Base-by-base conservation (phyloP, 495 filamentous ascomycete species). In the Tuber melanosporum region DNA sequence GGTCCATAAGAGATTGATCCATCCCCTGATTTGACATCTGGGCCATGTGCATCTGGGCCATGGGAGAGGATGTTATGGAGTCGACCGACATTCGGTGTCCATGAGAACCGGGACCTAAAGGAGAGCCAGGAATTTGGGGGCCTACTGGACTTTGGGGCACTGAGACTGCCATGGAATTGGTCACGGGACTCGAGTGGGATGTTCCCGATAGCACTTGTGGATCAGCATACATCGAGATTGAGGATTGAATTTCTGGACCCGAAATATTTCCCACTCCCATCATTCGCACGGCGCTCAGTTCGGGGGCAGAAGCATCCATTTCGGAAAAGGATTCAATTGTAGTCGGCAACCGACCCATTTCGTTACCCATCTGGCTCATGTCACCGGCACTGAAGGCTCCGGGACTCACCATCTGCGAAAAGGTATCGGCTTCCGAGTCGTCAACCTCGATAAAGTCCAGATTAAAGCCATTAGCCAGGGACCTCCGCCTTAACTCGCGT, bases 391-490 rank as follows among this genome's bases (percentile, higher is more conserved):
- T 80, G 75, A 80, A 81, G n/a, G 75, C 26, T 36, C 77, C 78
- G 5, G 79, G 79, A 19, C 78, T 80, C 44, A 81, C 78, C 78
- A 81, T 81, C 32, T 75, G 74, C 47, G 81, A 82, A 71, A 82
- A 76, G 47, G 80, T 70, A 74, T 79, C 72, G 8, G 66, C 57
- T 73, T 83, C 81, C 74, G 80, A 74, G 45, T 78, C 76, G 39
- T 71, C 80, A 62, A 82, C 77, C 3, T 71, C 78, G 77, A 82
- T 76, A 71, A 78, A 83, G 71, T 78, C 80, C 69, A 83, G 73
- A 32, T 76, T 78, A 73, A 76, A 83, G 17, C 81, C 81, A 83
- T 80, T 83, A 74, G 81, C 81, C 41, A 83, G 80, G 66, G 81
- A 83, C 71, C 81, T 80, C 36, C 81, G 80, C 42, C 81, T 72